phyloP scores from a whole-genome alignment of 164 flowering plant genomes.

The Vitis rupestris region DNA sequence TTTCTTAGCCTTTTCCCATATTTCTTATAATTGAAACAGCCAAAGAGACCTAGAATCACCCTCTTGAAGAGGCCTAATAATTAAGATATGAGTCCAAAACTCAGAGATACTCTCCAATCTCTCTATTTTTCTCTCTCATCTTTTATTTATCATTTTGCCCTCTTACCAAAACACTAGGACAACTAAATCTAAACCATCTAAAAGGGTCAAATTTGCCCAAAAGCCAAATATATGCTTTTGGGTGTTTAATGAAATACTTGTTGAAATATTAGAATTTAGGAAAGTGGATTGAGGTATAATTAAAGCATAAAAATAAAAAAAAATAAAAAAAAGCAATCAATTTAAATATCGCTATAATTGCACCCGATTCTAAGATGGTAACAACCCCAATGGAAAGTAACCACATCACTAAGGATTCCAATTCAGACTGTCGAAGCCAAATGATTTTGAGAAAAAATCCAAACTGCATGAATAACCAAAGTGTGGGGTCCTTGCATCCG shows the following conservation, averaged over 20 bases:
- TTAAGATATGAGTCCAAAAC: conserved; percentile 35
- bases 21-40: background rate
- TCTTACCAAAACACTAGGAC: background rate
- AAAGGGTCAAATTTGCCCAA: conserved; percentile 10
- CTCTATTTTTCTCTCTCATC: background rate
- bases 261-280: no score
- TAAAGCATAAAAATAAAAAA: no score
- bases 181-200: conserved; percentile 19
- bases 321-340: no score
- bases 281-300: no score
- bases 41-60: conserved; percentile 11
- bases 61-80: conserved; percentile 4
- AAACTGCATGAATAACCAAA: conserved; percentile 28
- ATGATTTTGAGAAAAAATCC: background rate
- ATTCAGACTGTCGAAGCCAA: no score
- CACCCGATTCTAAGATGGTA: no score
- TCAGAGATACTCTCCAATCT: conserved; percentile 23
- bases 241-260: conserved; percentile 1
- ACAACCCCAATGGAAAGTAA: no score
- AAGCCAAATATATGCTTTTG: conserved; percentile 2
- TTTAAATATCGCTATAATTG: no score
- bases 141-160: conserved; percentile 15
- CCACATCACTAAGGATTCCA: no score
- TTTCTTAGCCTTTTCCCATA: no score
- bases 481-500: no score